Evolutionary conservation across 2,329 filamentous ascomycete genomes (phyloP), one percentile per base, ranked within the genome.

Genomic region (Diaporthe citriasiana): DNA sequence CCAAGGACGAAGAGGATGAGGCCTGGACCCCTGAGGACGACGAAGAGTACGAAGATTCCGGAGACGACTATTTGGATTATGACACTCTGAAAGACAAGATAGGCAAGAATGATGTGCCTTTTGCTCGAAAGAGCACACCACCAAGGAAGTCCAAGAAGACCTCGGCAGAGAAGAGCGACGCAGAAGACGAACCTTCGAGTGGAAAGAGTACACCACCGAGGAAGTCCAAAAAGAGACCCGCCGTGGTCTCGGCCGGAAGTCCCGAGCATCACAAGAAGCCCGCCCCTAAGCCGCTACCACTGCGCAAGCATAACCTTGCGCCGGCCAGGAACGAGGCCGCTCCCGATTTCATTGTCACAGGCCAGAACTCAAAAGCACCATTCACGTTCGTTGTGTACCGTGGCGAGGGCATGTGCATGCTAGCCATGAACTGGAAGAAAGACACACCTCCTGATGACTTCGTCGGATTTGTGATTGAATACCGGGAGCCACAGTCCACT

Each of bases 341-440:
- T n/a, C 77, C 77, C 19, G 72, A 72, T 33, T 78, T 76, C 57
- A 47, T 77, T 27, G 77, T 77, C 12, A 71, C 60, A 15, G 76
- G 77, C 42, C 71, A 74, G 22, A 78, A 76, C 69, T 66, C 71
- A 15, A 63, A 70, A 10, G 77, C 77, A 10, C 76, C 74, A 13
- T 78, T 78, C 59, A 77, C 73, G 1, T 76, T 74, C 66, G 70
- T 71, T 19, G 76, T 73, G 1, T 77, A 78, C 69, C 72, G 76
- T 6, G 77, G 77, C 17, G 77, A 77, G 68, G 77, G 77, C 22
- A 76, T 76, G 77, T 75, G 72, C 60, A 74, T 78, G 70, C 63
- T 78, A 19, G 76, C 77, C 25, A 77, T 78, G 76, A 76, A 78
- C 42, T 78, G 76, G 77, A 78, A 76, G 70, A 55, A 72, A 0